phyloP scores from a whole-genome alignment of 2,329 filamentous ascomycete genomes.

The Cercospora brassicicola region DNA sequence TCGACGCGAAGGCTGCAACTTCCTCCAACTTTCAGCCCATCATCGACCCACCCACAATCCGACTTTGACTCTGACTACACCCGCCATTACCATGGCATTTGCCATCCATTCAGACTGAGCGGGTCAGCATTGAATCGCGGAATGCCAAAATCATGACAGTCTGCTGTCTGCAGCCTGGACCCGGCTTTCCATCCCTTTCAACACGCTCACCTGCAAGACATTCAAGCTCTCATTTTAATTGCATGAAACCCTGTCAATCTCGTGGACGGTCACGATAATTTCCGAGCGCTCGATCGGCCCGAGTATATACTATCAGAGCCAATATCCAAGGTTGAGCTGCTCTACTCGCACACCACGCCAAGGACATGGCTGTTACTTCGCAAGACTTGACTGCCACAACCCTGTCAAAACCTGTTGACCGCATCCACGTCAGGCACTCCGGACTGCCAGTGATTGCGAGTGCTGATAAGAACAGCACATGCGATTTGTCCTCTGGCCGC shows the following conservation, averaged over 20 bases:
- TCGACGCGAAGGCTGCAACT: neutral
- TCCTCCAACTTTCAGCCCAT: neutral
- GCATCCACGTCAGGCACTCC: neutral
- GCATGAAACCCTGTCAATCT: neutral
- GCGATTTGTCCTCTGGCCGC: neutral
- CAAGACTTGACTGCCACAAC: neutral
- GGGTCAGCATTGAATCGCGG: neutral
- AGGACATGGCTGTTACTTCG: neutral
- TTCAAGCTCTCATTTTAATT: neutral
- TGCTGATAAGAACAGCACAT: neutral
- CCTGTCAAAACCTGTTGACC: neutral
- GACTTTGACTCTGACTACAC: neutral
- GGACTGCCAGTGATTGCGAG: neutral
- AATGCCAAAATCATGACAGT: neutral
- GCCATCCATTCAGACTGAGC: neutral
- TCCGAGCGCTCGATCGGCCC: neutral
- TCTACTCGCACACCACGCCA: neutral
- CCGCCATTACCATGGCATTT: neutral
- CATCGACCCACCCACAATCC: neutral
- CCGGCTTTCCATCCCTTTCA: neutral
- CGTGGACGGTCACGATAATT: neutral
- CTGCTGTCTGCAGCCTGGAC: neutral
- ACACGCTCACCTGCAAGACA: neutral
- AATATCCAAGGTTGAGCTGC: neutral
- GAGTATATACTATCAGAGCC: neutral